Conservation (phyloP, 1,139 yeast species). For the Pichia sp. region DNA sequence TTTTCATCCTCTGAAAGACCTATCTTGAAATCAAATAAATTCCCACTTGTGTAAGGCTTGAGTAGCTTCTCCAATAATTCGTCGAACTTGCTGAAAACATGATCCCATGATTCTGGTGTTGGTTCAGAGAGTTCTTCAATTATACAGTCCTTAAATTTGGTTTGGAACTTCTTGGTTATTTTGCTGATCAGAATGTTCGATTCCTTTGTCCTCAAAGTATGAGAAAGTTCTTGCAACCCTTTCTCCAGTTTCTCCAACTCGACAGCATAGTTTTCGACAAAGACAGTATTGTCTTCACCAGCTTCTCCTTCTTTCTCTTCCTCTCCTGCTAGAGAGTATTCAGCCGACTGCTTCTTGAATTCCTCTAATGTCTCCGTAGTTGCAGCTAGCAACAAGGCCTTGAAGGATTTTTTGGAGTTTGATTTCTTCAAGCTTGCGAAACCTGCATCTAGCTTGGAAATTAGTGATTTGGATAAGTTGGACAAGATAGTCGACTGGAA, state of each 20-base stretch:
- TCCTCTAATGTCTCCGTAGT: not conserved
- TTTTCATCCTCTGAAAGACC: constrained; percentile 51
- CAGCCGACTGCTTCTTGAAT: not conserved
- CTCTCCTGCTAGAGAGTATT: constrained; percentile 4
- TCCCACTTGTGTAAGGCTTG: constrained; percentile 19
- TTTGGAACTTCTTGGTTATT: constrained; percentile 39
- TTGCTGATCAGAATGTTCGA: constrained; percentile 38
- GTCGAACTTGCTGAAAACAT: constrained; percentile 46
- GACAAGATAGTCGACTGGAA: constrained; percentile 9
- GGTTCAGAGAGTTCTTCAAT: constrained; percentile 43
- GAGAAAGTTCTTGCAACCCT: constrained; percentile 29
- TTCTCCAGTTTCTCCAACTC: constrained; percentile 17
- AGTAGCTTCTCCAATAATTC: constrained; percentile 30
- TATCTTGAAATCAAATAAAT: constrained; percentile 53
- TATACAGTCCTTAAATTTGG: constrained; percentile 39
- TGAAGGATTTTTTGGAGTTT: not conserved
- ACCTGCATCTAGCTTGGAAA: constrained; percentile 22
- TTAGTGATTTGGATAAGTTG: constrained; percentile 30
- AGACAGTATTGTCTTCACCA: not conserved
- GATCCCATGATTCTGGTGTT: constrained; percentile 57
- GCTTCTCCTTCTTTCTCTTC: not conserved
- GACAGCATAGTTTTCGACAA: not conserved
- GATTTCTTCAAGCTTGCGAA: constrained; percentile 8
- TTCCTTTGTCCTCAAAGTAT: constrained; percentile 42
- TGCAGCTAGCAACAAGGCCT: not conserved